Evolutionary conservation across 1,284 basidiomycete genomes (phyloP).

Genomic region (Trichosporon sp.): DNA sequence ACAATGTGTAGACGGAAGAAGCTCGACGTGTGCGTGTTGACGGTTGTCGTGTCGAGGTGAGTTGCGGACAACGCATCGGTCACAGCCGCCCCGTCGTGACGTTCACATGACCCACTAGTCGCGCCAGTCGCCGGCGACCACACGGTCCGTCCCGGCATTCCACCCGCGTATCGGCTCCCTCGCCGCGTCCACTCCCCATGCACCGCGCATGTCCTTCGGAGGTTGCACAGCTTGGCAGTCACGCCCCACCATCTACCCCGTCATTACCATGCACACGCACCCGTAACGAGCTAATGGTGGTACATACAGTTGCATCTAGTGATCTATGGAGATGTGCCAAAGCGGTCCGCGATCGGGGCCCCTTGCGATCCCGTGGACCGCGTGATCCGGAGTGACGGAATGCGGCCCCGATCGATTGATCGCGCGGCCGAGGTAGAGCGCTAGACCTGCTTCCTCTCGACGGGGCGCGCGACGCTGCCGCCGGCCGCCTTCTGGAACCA

Average conservation of each 20-base stretch:
- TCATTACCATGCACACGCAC: background rate
- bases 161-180: background rate
- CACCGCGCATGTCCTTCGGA: background rate
- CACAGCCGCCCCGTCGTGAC: background rate
- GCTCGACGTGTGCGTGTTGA: background rate
- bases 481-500: slow-evolving; percentile 38
- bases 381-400: background rate
- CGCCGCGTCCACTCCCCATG: background rate
- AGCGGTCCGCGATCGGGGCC: background rate
- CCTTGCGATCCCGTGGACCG: background rate
- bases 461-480: slow-evolving; percentile 8
- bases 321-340: background rate
- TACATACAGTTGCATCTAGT: background rate
- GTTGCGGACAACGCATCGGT: background rate
- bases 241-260: background rate
- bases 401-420: background rate
- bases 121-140: background rate
- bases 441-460: slow-evolving; percentile 12
- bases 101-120: background rate
- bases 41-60: background rate
- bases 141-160: background rate
- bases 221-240: background rate
- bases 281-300: background rate
- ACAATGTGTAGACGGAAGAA: background rate
- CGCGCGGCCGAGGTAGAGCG: background rate